These are phyloP conservation scores for Fusarium sp. DNA, from an alignment of 2,329 filamentous ascomycete genomes.

Conservation along the genomic window DNA sequence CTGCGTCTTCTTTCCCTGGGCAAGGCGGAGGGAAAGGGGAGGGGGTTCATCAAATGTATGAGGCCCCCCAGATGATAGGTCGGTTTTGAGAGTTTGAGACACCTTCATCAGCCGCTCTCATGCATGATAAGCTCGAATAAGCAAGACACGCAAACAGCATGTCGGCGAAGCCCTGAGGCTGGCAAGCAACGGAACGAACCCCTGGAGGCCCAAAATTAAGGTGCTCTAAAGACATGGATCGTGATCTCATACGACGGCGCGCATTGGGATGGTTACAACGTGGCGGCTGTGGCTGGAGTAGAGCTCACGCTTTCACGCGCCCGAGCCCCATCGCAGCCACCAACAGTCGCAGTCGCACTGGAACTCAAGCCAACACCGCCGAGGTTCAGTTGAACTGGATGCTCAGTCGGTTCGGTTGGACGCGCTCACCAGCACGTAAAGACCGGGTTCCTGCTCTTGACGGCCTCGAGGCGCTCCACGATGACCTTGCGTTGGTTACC, in stretches of 20 bases:
- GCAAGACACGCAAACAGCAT: conserved; percentile 24
- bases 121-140: conserved; percentile 34
- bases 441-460: conserved; percentile 94
- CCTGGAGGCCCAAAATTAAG: conserved; percentile 19
- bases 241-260: conserved; percentile 7
- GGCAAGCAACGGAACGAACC: conserved; percentile 13
- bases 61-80: background rate
- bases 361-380: background rate
- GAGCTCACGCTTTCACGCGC: background rate
- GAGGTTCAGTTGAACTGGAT: background rate
- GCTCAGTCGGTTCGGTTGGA: background rate
- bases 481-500: conserved; percentile 93
- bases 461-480: conserved; percentile 93
- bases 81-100: conserved; percentile 1
- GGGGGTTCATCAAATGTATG: background rate
- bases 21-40: background rate
- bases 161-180: conserved; percentile 5
- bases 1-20: background rate
- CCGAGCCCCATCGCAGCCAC: background rate
- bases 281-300: conserved; percentile 8
- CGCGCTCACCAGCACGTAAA: conserved; percentile 90
- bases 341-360: background rate
- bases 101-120: conserved; percentile 15
- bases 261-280: conserved; percentile 10
- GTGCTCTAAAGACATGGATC: conserved; percentile 8